Conservation (phyloP, 805 yeast genomes). For the Wickerhamiella alocasiicola region DNA sequence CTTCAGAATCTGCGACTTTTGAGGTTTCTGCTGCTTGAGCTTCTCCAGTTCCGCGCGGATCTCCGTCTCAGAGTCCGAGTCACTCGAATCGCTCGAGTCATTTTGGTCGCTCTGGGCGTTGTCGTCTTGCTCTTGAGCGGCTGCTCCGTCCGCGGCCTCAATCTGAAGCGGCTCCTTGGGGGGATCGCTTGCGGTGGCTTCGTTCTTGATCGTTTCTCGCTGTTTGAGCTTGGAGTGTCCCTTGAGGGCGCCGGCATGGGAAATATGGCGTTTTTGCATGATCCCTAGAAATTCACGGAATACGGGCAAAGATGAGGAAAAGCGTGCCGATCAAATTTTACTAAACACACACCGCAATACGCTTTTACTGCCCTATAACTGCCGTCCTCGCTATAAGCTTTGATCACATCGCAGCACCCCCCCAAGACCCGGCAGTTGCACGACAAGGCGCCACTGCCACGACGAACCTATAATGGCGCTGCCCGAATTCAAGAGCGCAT, state of each 20-base stretch:
- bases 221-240: constrained; percentile 19
- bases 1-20: neutral
- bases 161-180: neutral
- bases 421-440: neutral
- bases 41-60: neutral
- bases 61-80: neutral
- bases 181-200: neutral
- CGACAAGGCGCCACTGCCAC: neutral
- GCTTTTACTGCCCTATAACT: too few relatives aligned
- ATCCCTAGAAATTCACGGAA: neutral
- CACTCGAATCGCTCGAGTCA: neutral
- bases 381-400: too few relatives aligned
- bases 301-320: neutral
- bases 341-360: too few relatives aligned
- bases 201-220: constrained; percentile 5
- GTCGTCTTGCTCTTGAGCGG: neutral
- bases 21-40: neutral
- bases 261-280: constrained; percentile 15
- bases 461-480: constrained; percentile 7
- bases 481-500: constrained; percentile 27
- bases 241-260: constrained; percentile 17
- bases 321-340: too few relatives aligned
- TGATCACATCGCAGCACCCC: neutral
- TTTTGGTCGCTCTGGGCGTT: neutral
- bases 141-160: too few relatives aligned